Base-by-base conservation (phyloP, 371 early-diverging fungal genomes). In the Mucor saturninus region DNA sequence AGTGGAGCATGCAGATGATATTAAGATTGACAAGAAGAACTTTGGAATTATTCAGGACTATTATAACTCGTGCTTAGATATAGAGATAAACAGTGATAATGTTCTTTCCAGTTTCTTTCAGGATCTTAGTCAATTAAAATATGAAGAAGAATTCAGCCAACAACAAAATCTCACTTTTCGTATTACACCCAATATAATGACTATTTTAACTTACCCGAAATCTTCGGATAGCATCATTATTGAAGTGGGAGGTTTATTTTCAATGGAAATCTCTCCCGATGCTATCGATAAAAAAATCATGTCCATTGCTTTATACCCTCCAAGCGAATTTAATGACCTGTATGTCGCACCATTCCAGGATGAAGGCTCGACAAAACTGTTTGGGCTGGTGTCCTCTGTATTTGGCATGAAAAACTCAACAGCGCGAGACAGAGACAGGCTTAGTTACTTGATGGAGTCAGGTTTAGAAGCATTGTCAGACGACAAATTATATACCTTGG, bases 21-120 rank as follows among this genome's bases (percentile, higher is more conserved):
- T 42, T n/a, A 64, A 65, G 6, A 60, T 64, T 4, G 82, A 76
- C 37, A 62, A 69, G 35, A 54, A 64, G 14, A 83, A 77, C 26
- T 84, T 85, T 43, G 59, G 67, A 13, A 69, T 79, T 54, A 29
- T 86, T 2, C 71, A 83, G 54, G 48, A 74, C 11, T 82, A 86
- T 5, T 89, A 84, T 54, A 45, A 49, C 28, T 73, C 86, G 14
- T 89, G 89, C 51, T 73, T 83, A 65, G 74, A 88, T 45, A 74
- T 76, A 26, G 69, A 68, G 0, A 52, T 58, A 6, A 62, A 48
- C 15, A 54, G 28, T 13, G 35, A 58, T 21, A 50, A 59, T 3
- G 54, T 35, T 0, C n/a, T 62, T 3, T 7, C 38, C 14, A 28
- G n/a, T 5, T 68, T 68, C 15, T 64, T 59, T 8, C 2, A 31